These are phyloP conservation scores for Colletotrichum paranaense DNA, from an alignment of 2,329 filamentous ascomycete species.

Conservation along the genomic window DNA sequence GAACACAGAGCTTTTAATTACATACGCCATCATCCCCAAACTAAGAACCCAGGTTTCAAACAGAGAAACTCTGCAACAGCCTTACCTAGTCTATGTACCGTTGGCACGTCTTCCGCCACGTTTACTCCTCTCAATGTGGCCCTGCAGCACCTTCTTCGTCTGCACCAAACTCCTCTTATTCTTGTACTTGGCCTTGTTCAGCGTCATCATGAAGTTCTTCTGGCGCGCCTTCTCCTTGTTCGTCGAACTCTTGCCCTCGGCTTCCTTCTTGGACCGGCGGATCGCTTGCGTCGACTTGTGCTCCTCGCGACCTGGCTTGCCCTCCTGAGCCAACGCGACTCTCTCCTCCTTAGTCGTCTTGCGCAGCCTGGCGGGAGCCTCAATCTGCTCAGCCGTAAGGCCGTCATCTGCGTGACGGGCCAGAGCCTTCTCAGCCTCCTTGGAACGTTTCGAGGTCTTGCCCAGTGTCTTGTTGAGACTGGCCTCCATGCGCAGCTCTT, in stretches of 20 bases:
- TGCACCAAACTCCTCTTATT: conserved; percentile 93
- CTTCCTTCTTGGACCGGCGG: conserved; percentile 86
- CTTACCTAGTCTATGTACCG: conserved; percentile 33
- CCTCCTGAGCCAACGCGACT: conserved; percentile 83
- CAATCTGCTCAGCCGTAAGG: conserved; percentile 91
- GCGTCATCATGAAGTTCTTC: conserved; percentile 99
- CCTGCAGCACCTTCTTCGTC: conserved; percentile 82
- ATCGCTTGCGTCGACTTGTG: conserved; percentile 89
- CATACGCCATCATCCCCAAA: neutral
- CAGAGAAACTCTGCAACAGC: neutral
- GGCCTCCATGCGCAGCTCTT: conserved; percentile 83
- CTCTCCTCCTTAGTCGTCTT: conserved; percentile 93
- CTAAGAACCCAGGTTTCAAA: neutral
- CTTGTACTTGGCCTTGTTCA: conserved; percentile 95
- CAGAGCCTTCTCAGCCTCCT: conserved; percentile 60
- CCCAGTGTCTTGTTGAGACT: conserved; percentile 74
- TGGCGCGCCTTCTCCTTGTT: conserved; percentile 96
- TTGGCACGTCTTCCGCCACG: conserved; percentile 87
- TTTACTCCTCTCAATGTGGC: conserved; percentile 86
- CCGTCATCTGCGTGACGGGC: conserved; percentile 84
- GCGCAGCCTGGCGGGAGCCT: conserved; percentile 82
- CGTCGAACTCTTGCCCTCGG: conserved; percentile 93
- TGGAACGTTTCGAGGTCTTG: conserved; percentile 45
- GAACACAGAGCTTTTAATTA: neutral
- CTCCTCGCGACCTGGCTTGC: conserved; percentile 80